Evolutionary conservation across 2,329 filamentous ascomycete genomes (phyloP).

Genomic region (Penicillium rolfsii): DNA sequence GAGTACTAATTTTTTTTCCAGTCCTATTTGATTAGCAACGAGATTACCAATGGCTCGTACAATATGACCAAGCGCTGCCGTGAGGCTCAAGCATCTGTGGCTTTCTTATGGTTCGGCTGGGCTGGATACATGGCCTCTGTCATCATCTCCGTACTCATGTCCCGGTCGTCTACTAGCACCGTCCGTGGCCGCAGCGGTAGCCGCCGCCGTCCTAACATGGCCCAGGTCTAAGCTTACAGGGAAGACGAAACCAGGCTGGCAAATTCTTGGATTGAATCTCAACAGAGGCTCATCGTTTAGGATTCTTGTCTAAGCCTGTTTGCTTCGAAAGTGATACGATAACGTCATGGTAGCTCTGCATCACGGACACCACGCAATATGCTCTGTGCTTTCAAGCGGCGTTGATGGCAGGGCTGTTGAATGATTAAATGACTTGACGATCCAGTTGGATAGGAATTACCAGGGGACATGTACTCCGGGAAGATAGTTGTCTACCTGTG

Average conservation of each 20-base stretch:
- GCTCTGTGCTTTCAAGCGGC: constrained; percentile 1
- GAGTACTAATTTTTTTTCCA: constrained; percentile 22
- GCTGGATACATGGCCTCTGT: constrained; percentile 48
- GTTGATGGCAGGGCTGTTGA: constrained; percentile 2
- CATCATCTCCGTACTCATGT: constrained; percentile 44
- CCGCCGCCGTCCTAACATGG: constrained; percentile 47
- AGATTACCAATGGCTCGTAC: constrained; percentile 50
- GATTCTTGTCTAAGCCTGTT: neutral
- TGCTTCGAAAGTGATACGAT: neutral
- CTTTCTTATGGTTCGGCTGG: constrained; percentile 58
- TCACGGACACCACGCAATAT: neutral
- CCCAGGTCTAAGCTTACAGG: constrained; percentile 45
- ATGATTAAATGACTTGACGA: constrained; percentile 16
- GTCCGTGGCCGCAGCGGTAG: constrained; percentile 39
- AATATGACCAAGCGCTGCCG: constrained; percentile 49
- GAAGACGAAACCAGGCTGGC: neutral
- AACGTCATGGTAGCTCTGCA: neutral
- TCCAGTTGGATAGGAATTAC: neutral
- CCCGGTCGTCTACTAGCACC: constrained; percentile 39
- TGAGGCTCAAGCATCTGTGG: constrained; percentile 55
- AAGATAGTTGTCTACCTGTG: neutral
- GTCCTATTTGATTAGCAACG: constrained; percentile 48
- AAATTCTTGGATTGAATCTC: neutral
- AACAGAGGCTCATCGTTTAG: neutral
- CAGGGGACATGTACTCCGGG: neutral